phyloP scores from a whole-genome alignment of 371 early-diverging fungal genomes.

The Rhizopus sp. region DNA sequence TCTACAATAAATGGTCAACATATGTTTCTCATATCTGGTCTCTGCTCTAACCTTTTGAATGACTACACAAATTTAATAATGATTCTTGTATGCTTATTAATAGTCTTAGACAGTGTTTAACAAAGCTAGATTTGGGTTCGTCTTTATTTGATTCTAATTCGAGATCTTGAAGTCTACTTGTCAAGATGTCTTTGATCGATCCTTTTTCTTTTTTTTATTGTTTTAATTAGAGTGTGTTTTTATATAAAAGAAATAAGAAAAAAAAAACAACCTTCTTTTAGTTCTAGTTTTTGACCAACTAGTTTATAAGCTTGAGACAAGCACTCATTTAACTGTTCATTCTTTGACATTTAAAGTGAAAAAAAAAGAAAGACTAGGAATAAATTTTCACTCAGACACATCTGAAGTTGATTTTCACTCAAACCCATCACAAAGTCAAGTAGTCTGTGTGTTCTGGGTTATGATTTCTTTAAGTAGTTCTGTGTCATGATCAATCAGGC shows the following conservation, averaged over 20 bases:
- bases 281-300: slow-evolving; percentile 28
- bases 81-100: slow-evolving; percentile 27
- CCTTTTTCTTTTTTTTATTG: slow-evolving; percentile 12
- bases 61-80: slow-evolving; percentile 23
- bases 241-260: background rate
- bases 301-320: slow-evolving; percentile 16
- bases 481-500: no score
- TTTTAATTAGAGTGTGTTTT: background rate
- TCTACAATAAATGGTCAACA: background rate
- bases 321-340: slow-evolving; percentile 13
- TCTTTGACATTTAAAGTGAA: slow-evolving; percentile 18
- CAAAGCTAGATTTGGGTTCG: slow-evolving; percentile 24
- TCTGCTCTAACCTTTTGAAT: slow-evolving; percentile 20
- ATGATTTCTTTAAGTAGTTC: no score
- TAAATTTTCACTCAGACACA: background rate
- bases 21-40: background rate
- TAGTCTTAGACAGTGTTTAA: slow-evolving; percentile 29
- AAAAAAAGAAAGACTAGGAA: slow-evolving; percentile 4
- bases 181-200: slow-evolving; percentile 22
- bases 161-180: slow-evolving; percentile 17
- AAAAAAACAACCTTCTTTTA: slow-evolving; percentile 29
- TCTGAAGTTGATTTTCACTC: no score
- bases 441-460: no score
- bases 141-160: slow-evolving; percentile 10
- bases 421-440: no score